These are phyloP conservation scores for Exophiala sideris DNA, from an alignment of 2,329 filamentous ascomycete genomes.

Conservation along the genomic window DNA sequence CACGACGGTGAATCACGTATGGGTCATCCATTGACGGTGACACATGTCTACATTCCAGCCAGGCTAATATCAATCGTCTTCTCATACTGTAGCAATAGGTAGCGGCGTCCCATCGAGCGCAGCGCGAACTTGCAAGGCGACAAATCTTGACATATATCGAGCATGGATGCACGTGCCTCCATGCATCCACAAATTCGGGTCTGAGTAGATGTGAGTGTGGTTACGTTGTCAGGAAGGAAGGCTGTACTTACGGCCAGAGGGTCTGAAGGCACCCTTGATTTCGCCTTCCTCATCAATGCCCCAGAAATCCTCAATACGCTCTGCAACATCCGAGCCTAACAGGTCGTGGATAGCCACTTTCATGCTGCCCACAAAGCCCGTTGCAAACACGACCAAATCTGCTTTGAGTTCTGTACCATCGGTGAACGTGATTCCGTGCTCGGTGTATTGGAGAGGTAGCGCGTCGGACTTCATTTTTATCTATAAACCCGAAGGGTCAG, in stretches of 20 bases:
- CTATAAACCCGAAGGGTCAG: constrained; percentile 20
- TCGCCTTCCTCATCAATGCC: constrained; percentile 48
- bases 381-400: constrained; percentile 48
- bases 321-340: constrained; percentile 40
- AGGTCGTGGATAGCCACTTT: constrained; percentile 36
- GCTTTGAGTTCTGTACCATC: constrained; percentile 43
- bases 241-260: not conserved
- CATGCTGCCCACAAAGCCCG: constrained; percentile 45
- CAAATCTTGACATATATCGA: constrained; percentile 41
- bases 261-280: constrained; percentile 41
- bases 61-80: no score
- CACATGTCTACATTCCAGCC: no score
- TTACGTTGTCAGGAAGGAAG: no score
- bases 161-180: constrained; percentile 40
- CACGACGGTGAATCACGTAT: no score
- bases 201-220: no score
- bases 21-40: no score
- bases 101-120: constrained; percentile 23
- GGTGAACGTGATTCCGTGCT: constrained; percentile 40
- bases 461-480: constrained; percentile 43
- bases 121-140: constrained; percentile 47
- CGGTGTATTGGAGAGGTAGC: constrained; percentile 35
- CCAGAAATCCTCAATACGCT: constrained; percentile 18
- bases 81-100: no score
- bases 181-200: constrained; percentile 43